Percentiles rank a stretch among this genome's conserved stretches.
Evolutionary conservation across 441 rosid species (phyloP).

Genomic region (Brassica hybrid): DNA sequence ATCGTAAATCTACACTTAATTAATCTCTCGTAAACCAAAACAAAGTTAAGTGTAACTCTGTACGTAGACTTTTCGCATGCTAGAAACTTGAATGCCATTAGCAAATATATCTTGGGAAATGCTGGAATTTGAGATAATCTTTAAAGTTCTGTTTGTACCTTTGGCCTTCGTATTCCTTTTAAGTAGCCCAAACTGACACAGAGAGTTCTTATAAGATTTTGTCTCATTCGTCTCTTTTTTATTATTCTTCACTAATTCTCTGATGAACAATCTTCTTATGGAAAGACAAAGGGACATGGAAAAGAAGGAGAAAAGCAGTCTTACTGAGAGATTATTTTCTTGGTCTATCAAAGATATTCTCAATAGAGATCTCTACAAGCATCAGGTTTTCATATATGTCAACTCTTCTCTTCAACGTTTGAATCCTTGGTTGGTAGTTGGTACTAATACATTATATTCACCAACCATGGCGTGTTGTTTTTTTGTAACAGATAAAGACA

Average conservation of each 20-base stretch:
- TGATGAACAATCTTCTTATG: constrained; percentile 12
- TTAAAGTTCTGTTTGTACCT: constrained; percentile 4
- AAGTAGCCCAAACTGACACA: constrained; percentile 6
- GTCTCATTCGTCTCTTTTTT: background rate
- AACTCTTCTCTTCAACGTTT: background rate
- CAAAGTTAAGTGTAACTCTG: background rate
- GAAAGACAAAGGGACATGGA: constrained; percentile 26
- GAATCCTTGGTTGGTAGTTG: background rate
- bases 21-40: background rate
- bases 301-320: constrained; percentile 3
- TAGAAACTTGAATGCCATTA: background rate
- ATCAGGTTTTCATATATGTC: constrained; percentile 1
- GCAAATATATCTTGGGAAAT: background rate
- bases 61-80: background rate
- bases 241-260: background rate
- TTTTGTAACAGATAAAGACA: constrained; percentile 11
- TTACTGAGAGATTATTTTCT: background rate
- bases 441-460: background rate
- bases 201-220: background rate
- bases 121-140: background rate
- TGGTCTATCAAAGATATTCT: constrained; percentile 35
- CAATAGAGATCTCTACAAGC: constrained; percentile 32
- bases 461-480: background rate
- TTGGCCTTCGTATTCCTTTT: constrained; percentile 12
- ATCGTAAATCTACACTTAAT: background rate